Conservation (phyloP, 2,329 filamentous ascomycete genomes). For the Penicillium verrucosum region DNA sequence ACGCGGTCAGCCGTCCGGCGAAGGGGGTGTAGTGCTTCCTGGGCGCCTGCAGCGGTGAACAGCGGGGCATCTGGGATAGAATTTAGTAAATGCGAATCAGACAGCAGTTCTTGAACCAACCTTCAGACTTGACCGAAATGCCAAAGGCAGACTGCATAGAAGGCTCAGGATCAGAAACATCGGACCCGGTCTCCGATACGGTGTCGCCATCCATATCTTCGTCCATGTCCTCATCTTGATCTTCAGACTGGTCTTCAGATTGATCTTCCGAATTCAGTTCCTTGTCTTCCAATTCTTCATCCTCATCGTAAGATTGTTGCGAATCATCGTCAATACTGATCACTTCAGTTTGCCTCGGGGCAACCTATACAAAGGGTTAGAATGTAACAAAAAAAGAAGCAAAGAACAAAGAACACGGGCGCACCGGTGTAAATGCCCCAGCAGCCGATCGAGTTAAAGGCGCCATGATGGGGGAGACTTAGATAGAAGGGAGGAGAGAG, state of each 20-base stretch:
- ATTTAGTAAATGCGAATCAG: conserved; percentile 10
- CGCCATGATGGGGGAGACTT: conserved; percentile 33
- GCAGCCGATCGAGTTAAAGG: conserved; percentile 36
- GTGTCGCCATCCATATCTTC: conserved; percentile 32
- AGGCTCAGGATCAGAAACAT: conserved; percentile 25
- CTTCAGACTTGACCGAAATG: conserved; percentile 11
- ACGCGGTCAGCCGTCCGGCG: conserved; percentile 65
- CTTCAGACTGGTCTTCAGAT: conserved; percentile 13
- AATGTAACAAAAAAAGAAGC: conserved; percentile 7
- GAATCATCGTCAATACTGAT: conserved; percentile 42
- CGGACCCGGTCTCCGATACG: conserved; percentile 26
- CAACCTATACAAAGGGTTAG: conserved; percentile 18
- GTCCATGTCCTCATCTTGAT: conserved; percentile 25
- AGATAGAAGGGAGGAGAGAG: conserved; percentile 23
- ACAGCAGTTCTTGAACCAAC: conserved; percentile 5
- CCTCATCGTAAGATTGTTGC: conserved; percentile 27
- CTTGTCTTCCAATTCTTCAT: conserved; percentile 25
- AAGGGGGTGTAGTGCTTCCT: conserved; percentile 57
- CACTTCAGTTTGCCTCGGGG: conserved; percentile 33
- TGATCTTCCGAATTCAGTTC: conserved; percentile 15
- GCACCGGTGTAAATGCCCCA: conserved; percentile 18
- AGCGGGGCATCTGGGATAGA: conserved; percentile 28
- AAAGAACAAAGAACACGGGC: conserved; percentile 1
- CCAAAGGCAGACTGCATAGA: conserved; percentile 17
- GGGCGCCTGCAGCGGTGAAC: conserved; percentile 47